Base-by-base conservation (phyloP, 2,329 filamentous ascomycete genomes). In the Phialemonium atrogriseum region DNA sequence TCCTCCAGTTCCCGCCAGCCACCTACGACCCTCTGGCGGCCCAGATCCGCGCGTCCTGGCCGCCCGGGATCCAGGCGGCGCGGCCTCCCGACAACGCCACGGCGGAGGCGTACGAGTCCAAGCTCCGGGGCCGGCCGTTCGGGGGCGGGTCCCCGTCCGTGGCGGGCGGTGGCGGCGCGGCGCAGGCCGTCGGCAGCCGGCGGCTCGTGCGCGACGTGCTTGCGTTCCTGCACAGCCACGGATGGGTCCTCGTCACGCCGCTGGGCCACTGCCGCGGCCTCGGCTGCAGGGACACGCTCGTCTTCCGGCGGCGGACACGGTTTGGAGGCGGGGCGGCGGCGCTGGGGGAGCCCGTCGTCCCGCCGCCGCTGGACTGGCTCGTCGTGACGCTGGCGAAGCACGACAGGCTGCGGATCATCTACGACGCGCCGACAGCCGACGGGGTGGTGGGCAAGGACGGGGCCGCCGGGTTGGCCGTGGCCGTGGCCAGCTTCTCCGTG, bases 151-250 rank as follows among this genome's bases (percentile, higher is more conserved):
- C 11, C 5, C 10, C 16, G 10, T 33, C 21, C 19, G n/a, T n/a
- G n/a, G n/a, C n/a, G n/a, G n/a, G n/a, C n/a, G n/a, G n/a, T n/a
- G n/a, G n/a, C n/a, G 35, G 37, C 27, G 36, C 23, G 19, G 21
- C 30, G 19, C 33, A 42, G 15, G 27, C 31, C 13, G 36, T 45
- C 16, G 40, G 33, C 26, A 35, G 37, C 13, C 35, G 43, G 13
- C 37, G 41, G 7, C 38, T 48, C 12, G 24, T 48, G 12, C 42
- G 46, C 7, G 37, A 44, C 26, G 29, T 48, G 8, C 32, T 50
- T 9, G 42, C 36, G n/a, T 39, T 38, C 23, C 34, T 48, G 10
- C 34, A 45, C 35, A 15, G 8, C 11, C 20, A 24, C 24, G 34
- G 35, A 21, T 47, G 47, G 47, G 29, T 35, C 10, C 32, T 45